Evolutionary conservation across 805 yeast genomes (phyloP), one percentile per base, ranked within the genome.

Genomic region (Nakazawaea populi): DNA sequence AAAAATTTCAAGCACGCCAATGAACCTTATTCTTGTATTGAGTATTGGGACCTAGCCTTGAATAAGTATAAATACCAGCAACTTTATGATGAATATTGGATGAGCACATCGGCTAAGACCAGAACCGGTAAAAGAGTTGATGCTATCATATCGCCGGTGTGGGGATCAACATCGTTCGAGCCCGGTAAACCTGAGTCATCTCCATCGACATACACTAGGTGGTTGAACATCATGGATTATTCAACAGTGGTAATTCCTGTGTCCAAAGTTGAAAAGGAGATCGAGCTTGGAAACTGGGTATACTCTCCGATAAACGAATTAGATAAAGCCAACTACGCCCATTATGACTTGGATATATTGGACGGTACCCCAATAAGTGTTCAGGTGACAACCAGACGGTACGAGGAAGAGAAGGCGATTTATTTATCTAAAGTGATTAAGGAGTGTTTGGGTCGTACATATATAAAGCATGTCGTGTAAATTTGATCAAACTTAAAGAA

Each of bases 391-490:
- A 75, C 83, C 29, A 70, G 75, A 50, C 69, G 82, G 52, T 76
- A 74, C 50, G 76, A 81, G 54, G 89, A 83, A 58, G 89, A 83
- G 58, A 76, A 77, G 58, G 74, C 75, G 4, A 60, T 80, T 32
- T 71, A 65, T 5, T 58, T 75, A 54, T 64, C 69, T 47, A 60
- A 64, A 49, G 54, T 57, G n/a, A 56, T 64, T 12, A 38, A 41
- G 14, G 40, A 45, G 14, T 30, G 36, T 18, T 39, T 46, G 42
- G 12, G 24, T 5, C 24, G 24, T 18, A 18, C 24, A 18, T 2
- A 18, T 18, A 18, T 18, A 18, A 18, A 18, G 2, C 24, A 18
- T 18, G 24, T 31, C 9, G 39, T 46, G 9, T 34, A 34, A 9
- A 9, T 2, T 2, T 34, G 36, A 12, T 12, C 12, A 34, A 34